Evolutionary conservation across 139 green algal genomes (phyloP).

Genomic region (Picochlorum sp.): DNA sequence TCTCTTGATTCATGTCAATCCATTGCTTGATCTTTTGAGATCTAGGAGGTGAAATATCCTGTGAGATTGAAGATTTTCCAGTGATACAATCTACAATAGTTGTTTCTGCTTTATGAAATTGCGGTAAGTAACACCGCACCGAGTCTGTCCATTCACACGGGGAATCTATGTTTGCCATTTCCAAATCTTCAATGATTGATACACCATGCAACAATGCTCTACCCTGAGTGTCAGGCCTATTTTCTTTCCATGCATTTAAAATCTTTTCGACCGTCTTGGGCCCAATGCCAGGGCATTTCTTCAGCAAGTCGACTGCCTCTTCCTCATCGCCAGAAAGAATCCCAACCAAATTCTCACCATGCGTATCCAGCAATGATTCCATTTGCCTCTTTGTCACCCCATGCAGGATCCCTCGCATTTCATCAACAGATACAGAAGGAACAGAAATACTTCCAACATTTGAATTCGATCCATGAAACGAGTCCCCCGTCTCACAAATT

Average conservation of each 20-base stretch:
- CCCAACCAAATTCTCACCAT: neutral
- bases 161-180: neutral
- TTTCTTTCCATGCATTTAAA: slow-evolving; percentile 19
- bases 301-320: slow-evolving; percentile 7
- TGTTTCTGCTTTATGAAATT: slow-evolving; percentile 19
- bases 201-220: neutral
- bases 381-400: neutral
- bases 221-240: neutral
- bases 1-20: slow-evolving; percentile 17
- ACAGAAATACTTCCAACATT: neutral
- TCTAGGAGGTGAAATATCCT: neutral
- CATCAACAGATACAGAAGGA: neutral
- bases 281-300: slow-evolving; percentile 25
- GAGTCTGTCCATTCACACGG: slow-evolving; percentile 8
- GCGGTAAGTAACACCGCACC: slow-evolving; percentile 23
- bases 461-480: neutral
- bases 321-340: neutral
- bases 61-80: neutral
- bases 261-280: slow-evolving; percentile 33
- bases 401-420: neutral
- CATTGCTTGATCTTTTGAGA: slow-evolving; percentile 12
- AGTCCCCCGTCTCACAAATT: neutral
- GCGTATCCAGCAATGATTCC: neutral
- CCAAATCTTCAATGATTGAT: neutral
- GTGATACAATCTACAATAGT: slow-evolving; percentile 6